Base-by-base conservation (phyloP, 345 rosid species). In the Capsella bursapastoris region DNA sequence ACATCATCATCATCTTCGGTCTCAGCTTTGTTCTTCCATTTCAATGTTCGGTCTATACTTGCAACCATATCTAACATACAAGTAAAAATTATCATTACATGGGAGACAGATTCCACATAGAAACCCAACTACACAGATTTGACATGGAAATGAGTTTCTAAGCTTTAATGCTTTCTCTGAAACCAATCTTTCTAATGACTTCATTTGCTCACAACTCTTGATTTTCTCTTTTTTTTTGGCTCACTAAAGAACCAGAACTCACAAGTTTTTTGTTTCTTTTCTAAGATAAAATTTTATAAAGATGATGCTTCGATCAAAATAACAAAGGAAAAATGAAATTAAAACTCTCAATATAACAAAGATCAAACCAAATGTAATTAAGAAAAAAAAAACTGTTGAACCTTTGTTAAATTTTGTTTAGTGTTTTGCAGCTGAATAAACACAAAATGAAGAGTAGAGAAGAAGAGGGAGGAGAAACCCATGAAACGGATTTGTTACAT, bases 81-180 rank as follows among this genome's bases (percentile, higher is more conserved):
- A 7, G 27, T 6, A 57, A 45, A 13, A 22, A 22, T 5, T 12
- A 27, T 53, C 70, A 62, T 34, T 13, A 44, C 50, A 71, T 37
- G 37, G 12, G 67, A 95, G 85, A 59, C 99, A 95, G 43, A 91
- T 81, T 48, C 99, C 99, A 76, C 88, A 84, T 7, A 94, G 91
- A 66, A 90, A 84, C 56, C 97, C 97, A 83, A 90, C 80, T 38
- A 91, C 96, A 74, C 97, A 91, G 32, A 95, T 84, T 78, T 91
- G 99, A 68, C 97, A 95, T 38, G 93, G 81, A 83, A 91, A 90
- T 70, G 99, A 95, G 74, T 73, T 86, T 0, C 97, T 89, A 84
- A 90, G 86, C 71, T 89, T 92, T 75, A 90, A 50, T 63, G 97
- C 99, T 73, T 53, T 91, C 72, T 90, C 97, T 69, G 97, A 92